Conservation (phyloP, 306 rosid species). For the Boehmeria nivea region DNA sequence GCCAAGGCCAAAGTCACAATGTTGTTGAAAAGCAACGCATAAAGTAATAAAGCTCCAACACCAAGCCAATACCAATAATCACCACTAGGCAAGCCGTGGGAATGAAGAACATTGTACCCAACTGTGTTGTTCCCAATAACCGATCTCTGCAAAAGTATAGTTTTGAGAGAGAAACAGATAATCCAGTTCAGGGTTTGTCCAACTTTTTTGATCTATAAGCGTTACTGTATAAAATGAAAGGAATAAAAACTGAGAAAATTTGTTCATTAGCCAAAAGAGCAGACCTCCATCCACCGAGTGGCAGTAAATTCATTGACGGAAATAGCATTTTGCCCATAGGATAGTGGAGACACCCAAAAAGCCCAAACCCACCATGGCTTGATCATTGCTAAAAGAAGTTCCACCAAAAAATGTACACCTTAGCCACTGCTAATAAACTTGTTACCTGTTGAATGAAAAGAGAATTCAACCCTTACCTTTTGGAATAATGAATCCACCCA, state of each 20-base stretch:
- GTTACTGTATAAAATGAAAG: not conserved
- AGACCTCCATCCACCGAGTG: constrained; percentile 77
- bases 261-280: constrained; percentile 21
- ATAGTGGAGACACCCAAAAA: constrained; percentile 79
- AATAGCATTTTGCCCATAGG: constrained; percentile 71
- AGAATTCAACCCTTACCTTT: constrained; percentile 41
- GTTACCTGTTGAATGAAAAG: not conserved
- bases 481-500: constrained; percentile 86
- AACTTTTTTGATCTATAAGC: not conserved
- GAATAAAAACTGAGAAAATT: constrained; percentile 6
- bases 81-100: constrained; percentile 44
- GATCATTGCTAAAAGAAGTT: constrained; percentile 47
- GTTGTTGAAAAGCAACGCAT: constrained; percentile 51
- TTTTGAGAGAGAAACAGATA: constrained; percentile 16
- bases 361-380: constrained; percentile 92
- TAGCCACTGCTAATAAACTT: not conserved
- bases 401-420: not conserved
- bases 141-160: constrained; percentile 45
- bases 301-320: constrained; percentile 82
- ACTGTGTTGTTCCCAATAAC: constrained; percentile 33
- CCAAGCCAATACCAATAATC: constrained; percentile 79
- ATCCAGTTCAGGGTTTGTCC: not conserved
- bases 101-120: constrained; percentile 53
- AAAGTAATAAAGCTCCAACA: constrained; percentile 35
- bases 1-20: constrained; percentile 65